Evolutionary conservation across 2,329 filamentous ascomycete species (phyloP), one percentile per base, ranked within the genome.

Genomic region (Huntiella omanensis): DNA sequence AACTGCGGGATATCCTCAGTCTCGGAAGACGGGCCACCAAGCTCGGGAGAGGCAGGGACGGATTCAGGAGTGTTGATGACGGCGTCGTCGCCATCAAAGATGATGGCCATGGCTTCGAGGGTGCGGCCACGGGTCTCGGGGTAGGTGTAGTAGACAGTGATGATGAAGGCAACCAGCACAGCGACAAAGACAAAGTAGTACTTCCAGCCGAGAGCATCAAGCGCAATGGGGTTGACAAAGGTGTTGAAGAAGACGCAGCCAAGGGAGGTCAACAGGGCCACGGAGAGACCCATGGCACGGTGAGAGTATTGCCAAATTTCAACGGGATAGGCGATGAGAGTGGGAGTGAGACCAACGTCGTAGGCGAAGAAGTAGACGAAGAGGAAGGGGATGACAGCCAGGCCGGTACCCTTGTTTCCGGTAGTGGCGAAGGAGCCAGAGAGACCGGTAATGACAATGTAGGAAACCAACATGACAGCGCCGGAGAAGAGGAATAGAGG

Each of bases 71-170:
- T 11, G 15, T 7, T 11, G 38, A 15, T 40, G 13, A 4, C 15
- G 6, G 43, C 34, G n/a, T 46, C 39, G 5, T 49, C 43, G 2
- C 47, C 47, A 15, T 49, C 47, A 33, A 49, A 49, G 32, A 46
- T 36, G 39, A 52, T 52, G 2, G 53, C 51, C 38, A 54, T 49
- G 33, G 52, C 52, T 43, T 55, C 53, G 2, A 55, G 49, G 4
- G 53, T 53, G 12, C 52, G 49, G 7, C 51, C 84, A 51, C 80
- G 80, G 0, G 84, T 92, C 62, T 92, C 84, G 7, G 84, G 83
- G 58, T 88, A 92, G 52, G 87, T 69, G 60, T 86, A 82, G 62
- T 78, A 91, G 43, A 91, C 80, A 75, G 61, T 53, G 19, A 40
- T 46, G 36, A 65, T 57, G 53, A 67, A 63, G 33, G 65, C 61